Evolutionary conservation across 1,284 basidiomycete genomes (phyloP), one percentile per base, ranked within the genome.

Genomic region (Boletellus sp.): DNA sequence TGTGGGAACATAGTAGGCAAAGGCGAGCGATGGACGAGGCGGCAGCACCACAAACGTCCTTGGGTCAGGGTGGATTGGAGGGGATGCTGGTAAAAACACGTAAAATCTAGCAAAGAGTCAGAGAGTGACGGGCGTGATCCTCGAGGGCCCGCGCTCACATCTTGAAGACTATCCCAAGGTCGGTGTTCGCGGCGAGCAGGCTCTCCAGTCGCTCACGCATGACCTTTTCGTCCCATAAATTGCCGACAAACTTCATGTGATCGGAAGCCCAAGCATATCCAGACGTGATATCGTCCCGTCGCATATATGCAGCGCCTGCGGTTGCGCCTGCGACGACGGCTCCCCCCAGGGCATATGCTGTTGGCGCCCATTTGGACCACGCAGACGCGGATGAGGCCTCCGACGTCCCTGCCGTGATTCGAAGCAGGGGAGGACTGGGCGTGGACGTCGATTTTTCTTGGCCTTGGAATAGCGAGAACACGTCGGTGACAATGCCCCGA

Each of bases 201-300:
- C 71, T 73, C 30, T 85, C 80, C 49, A 95, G 61, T 26, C 95
- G 79, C 50, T 67, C 69, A 46, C 77, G 76, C 65, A 94, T 72
- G 1, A 74, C 77, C 26, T 79, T 74, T 55, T 86, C 82, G 60
- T 96, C 88, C 93, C 93, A 97, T 12, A 97, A 73, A 57, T 82
- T 91, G 37, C 86, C 83, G 15, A 97, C 86, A 67, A 92, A 98
- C 61, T 87, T 88, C 80, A 97, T 83, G 68, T 98, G 95, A 57
- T 96, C 93, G 19, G 80, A 83, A 5, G 87, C 83, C 85, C 87
- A 95, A 15, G 78, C 75, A 62, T 89, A 89, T 3, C 89, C 83
- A 28, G 77, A 76, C 6, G 79, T 78, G 37, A 95, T 72, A 28
- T 91, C 87, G 12, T 85, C 80, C 42, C 87, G 79, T 53, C 83